These are phyloP conservation scores for Wickerhamomyces xylosicus DNA, from an alignment of 805 yeast species.

Conservation along the genomic window DNA sequence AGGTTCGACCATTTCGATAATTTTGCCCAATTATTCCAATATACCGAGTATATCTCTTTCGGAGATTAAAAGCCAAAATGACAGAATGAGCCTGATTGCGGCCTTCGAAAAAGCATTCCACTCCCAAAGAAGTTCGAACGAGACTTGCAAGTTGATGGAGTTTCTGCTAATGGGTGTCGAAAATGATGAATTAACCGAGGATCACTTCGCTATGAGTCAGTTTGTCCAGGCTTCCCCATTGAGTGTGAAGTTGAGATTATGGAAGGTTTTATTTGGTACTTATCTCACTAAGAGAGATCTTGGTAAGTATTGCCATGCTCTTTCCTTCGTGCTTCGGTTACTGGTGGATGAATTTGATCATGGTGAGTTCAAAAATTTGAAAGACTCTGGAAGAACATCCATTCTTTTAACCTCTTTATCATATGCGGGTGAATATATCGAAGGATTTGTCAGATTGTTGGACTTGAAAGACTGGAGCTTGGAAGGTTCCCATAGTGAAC, in stretches of 20 bases:
- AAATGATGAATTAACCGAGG: constrained; percentile 17
- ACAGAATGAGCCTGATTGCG: constrained; percentile 61
- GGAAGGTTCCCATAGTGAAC: background rate
- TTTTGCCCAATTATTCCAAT: constrained; percentile 44
- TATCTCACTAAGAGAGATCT: constrained; percentile 27
- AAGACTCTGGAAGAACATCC: no score
- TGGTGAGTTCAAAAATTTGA: no score
- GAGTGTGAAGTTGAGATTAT: constrained; percentile 57
- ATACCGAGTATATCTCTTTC: constrained; percentile 41
- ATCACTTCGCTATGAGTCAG: constrained; percentile 39
- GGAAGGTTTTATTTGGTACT: constrained; percentile 60
- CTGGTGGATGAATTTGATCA: constrained; percentile 24
- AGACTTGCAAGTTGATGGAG: constrained; percentile 31
- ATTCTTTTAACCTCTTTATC: constrained; percentile 44
- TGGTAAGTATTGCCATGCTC: constrained; percentile 34
- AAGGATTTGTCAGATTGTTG: constrained; percentile 23
- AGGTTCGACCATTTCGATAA: constrained; percentile 2
- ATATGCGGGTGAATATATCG: constrained; percentile 41
- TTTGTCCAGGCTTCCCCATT: constrained; percentile 58
- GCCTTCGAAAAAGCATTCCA: constrained; percentile 36
- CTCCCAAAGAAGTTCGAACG: constrained; percentile 15
- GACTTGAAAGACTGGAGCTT: constrained; percentile 26
- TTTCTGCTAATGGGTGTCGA: constrained; percentile 26
- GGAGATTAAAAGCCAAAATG: constrained; percentile 48
- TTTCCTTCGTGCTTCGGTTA: constrained; percentile 39